These are phyloP conservation scores for Pterulicium gracile DNA, from an alignment of 1,284 basidiomycete genomes.

Conservation along the genomic window DNA sequence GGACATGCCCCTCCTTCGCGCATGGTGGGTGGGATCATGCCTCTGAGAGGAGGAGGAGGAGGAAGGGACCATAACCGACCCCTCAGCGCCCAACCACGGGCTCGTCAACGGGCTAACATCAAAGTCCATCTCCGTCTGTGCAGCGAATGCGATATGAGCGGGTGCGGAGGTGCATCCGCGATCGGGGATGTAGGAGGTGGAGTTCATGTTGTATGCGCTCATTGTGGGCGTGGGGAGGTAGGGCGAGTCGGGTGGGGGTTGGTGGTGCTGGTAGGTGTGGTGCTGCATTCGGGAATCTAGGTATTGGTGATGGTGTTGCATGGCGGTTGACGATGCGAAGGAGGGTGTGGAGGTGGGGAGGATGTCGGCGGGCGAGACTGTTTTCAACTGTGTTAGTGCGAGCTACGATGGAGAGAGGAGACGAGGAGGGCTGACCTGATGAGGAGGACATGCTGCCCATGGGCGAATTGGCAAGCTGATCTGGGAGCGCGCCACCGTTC, in stretches of 20 bases:
- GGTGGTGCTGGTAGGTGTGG: constrained; percentile 56
- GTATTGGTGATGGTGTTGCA: constrained; percentile 1
- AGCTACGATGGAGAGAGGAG: not conserved
- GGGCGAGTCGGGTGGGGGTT: constrained; percentile 40
- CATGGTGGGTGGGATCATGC: constrained; percentile 14
- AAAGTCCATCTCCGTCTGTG: constrained; percentile 47
- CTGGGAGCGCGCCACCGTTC: constrained; percentile 21
- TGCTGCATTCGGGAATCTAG: constrained; percentile 2
- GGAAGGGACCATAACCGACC: constrained; percentile 4
- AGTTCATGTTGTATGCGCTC: constrained; percentile 33
- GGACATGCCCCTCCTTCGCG: constrained; percentile 9
- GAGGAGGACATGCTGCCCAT: constrained; percentile 18
- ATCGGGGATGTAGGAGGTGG: constrained; percentile 14
- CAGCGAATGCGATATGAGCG: constrained; percentile 50
- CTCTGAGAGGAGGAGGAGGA: constrained; percentile 14
- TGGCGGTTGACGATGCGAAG: too few relatives aligned
- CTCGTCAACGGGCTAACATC: constrained; percentile 69
- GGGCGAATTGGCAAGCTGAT: constrained; percentile 24
- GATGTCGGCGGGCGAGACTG: too few relatives aligned
- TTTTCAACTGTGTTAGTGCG: too few relatives aligned
- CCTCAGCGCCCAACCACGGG: constrained; percentile 53
- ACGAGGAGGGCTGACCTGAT: not conserved
- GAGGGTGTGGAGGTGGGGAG: too few relatives aligned
- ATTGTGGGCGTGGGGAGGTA: constrained; percentile 58
- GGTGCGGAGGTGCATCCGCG: constrained; percentile 35